Evolutionary conservation across 495 filamentous ascomycete genomes (phyloP).

Genomic region (Hypoxylon rickii): DNA sequence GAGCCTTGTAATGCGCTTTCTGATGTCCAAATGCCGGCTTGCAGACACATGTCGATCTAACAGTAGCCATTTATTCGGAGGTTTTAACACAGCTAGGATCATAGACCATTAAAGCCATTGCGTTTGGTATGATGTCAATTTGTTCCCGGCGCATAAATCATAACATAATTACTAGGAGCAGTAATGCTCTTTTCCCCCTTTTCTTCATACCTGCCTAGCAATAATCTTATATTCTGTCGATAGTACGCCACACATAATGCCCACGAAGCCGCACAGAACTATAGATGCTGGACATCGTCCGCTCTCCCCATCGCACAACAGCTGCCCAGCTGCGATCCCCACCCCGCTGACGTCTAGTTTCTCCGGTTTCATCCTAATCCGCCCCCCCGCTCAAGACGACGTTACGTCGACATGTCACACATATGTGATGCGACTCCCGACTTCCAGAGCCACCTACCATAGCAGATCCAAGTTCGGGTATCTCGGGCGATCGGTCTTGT

Average conservation of each 20-base stretch:
- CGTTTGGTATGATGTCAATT: constrained; percentile 6
- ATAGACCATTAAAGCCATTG: constrained; percentile 15
- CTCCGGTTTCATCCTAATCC: constrained; percentile 21
- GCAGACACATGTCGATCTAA: constrained; percentile 16
- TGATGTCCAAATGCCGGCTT: neutral
- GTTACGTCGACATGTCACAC: constrained; percentile 9
- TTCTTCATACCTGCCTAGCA: neutral
- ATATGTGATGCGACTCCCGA: neutral
- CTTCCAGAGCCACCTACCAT: constrained; percentile 12
- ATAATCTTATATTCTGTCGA: neutral
- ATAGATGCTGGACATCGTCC: constrained; percentile 1
- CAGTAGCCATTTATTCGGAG: constrained; percentile 9
- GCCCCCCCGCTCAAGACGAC: constrained; percentile 12
- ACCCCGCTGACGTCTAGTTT: constrained; percentile 11
- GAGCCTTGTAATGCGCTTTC: neutral
- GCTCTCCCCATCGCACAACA: constrained; percentile 12
- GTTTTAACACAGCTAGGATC: constrained; percentile 17
- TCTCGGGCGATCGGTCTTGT: constrained; percentile 26
- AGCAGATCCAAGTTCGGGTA: constrained; percentile 13
- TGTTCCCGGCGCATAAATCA: neutral
- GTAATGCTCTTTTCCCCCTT: neutral
- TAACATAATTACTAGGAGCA: neutral
- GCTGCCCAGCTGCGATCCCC: constrained; percentile 4
- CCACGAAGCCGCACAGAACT: neutral
- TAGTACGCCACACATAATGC: neutral